phyloP scores from a whole-genome alignment of 495 filamentous ascomycete species.

The Penicillium tannophilum region DNA sequence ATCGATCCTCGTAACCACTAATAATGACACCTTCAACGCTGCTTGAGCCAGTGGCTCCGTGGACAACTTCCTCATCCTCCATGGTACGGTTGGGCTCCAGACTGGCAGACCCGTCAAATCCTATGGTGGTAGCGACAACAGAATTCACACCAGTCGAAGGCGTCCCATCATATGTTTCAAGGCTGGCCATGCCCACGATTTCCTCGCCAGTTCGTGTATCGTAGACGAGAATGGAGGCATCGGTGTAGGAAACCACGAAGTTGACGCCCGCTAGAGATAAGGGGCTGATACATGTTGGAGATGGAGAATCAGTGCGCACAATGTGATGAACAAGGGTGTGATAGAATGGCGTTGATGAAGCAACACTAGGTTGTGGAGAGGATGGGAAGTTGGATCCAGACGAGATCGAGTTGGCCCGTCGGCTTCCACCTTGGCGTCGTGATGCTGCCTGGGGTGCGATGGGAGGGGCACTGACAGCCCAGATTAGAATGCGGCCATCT shows the following conservation, averaged over 20 bases:
- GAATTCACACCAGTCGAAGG: constrained; percentile 82
- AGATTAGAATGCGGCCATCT: constrained; percentile 89
- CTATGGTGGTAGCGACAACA: constrained; percentile 83
- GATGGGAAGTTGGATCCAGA: constrained; percentile 87
- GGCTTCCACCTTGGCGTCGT: constrained; percentile 68
- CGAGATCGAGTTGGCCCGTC: constrained; percentile 86
- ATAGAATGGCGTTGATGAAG: constrained; percentile 66
- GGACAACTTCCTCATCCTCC: constrained; percentile 67
- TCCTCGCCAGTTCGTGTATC: constrained; percentile 92
- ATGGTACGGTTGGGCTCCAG: constrained; percentile 65
- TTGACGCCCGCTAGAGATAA: constrained; percentile 83
- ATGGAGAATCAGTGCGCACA: constrained; percentile 66
- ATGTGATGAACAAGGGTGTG: constrained; percentile 83
- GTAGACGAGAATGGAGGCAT: constrained; percentile 87
- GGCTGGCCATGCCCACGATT: constrained; percentile 84
- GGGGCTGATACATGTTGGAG: constrained; percentile 89
- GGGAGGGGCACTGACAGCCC: constrained; percentile 92
- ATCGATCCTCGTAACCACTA: constrained; percentile 92
- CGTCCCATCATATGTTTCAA: constrained; percentile 90
- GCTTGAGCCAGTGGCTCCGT: constrained; percentile 81
- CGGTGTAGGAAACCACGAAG: constrained; percentile 90
- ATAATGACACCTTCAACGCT: constrained; percentile 92
- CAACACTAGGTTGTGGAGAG: constrained; percentile 84
- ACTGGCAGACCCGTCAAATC: constrained; percentile 68
- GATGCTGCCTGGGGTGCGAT: constrained; percentile 76